Evolutionary conservation across 768 basidiomycete species (phyloP), one percentile per base, ranked within the genome.

Genomic region (Collybia mongolica): DNA sequence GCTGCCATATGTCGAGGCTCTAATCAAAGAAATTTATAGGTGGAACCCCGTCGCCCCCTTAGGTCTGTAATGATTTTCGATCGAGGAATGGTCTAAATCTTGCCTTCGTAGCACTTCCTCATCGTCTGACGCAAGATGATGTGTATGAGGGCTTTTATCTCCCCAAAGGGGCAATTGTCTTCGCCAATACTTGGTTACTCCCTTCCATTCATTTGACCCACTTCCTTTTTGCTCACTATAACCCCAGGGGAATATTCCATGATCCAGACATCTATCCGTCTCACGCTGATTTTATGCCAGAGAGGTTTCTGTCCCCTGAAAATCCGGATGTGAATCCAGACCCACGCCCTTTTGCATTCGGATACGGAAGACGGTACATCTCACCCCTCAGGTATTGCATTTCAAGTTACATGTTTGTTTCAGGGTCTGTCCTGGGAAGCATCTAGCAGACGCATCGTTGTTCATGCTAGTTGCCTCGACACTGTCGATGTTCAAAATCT

Each of bases 231-330:
- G 9, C 32, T 6, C 32, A 32, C 3, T 32, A 32, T 32, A 12
- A 32, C 11, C 32, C 7, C 15, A 49, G 72, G 70, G 55, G 45
- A 0, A 55, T 74, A 22, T 57, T 69, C 2, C 62, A 59, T 11
- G 65, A 75, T 54, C 63, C 58, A 1, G 36, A 57, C 5, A 57
- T 57, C 3, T 70, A 64, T 49, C 59, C 62, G 2, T 56, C 66
- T 39, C 66, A 67, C 5, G 44, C 58, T 28, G 39, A 24, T 11
- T 70, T 70, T 51, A 54, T 55, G 15, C 69, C 65, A 5, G 57
- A 60, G 20, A 57, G 66, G 15, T 61, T 50, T 44, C 28, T 65
- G 12, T 26, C 52, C 18, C 20, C 50, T 12, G 36, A 39, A 35
- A 48, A 48, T 15, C 45, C 49, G 17, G 37, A 39, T 40, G 28